phyloP scores from a whole-genome alignment of 1,284 basidiomycete genomes.

The Fomitiporia mediterranea region DNA sequence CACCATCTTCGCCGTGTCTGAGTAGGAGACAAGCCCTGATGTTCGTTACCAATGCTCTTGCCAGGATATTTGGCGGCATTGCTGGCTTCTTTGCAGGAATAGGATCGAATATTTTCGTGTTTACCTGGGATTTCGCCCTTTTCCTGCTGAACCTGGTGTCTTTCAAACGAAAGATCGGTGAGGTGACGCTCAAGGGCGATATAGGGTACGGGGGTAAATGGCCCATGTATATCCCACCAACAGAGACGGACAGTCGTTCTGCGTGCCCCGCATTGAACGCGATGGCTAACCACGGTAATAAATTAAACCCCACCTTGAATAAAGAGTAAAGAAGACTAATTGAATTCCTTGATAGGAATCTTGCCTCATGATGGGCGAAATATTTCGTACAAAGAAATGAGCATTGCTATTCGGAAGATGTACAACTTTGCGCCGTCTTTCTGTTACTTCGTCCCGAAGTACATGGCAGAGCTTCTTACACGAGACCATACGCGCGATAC shows the following conservation, averaged over 20 bases:
- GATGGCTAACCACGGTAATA: slow-evolving; percentile 68
- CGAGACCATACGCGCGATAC: slow-evolving; percentile 52
- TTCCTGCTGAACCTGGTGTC: slow-evolving; percentile 51
- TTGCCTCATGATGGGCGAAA: slow-evolving; percentile 60
- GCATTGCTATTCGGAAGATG: slow-evolving; percentile 40
- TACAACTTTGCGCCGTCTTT: slow-evolving; percentile 70
- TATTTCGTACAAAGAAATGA: slow-evolving; percentile 60
- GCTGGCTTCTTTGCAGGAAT: slow-evolving; percentile 11
- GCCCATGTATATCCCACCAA: slow-evolving; percentile 58
- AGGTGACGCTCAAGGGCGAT: slow-evolving; percentile 51
- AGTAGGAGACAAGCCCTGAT: too few species aligned
- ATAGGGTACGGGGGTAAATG: slow-evolving; percentile 62
- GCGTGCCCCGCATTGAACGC: slow-evolving; percentile 71
- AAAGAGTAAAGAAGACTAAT: too few species aligned
- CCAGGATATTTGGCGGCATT: slow-evolving; percentile 14
- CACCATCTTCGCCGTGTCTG: not conserved
- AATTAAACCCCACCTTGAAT: not conserved
- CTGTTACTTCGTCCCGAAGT: slow-evolving; percentile 57
- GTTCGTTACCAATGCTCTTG: slow-evolving; percentile 12
- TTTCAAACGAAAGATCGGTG: slow-evolving; percentile 43
- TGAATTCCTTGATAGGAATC: slow-evolving; percentile 44
- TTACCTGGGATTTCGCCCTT: slow-evolving; percentile 52
- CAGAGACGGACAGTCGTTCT: slow-evolving; percentile 59
- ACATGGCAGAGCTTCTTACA: slow-evolving; percentile 51
- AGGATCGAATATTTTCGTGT: slow-evolving; percentile 16